These are phyloP conservation scores for Mesembryanthemum crystallinum DNA, from an alignment of 148 eudicot species.

Conservation along the genomic window DNA sequence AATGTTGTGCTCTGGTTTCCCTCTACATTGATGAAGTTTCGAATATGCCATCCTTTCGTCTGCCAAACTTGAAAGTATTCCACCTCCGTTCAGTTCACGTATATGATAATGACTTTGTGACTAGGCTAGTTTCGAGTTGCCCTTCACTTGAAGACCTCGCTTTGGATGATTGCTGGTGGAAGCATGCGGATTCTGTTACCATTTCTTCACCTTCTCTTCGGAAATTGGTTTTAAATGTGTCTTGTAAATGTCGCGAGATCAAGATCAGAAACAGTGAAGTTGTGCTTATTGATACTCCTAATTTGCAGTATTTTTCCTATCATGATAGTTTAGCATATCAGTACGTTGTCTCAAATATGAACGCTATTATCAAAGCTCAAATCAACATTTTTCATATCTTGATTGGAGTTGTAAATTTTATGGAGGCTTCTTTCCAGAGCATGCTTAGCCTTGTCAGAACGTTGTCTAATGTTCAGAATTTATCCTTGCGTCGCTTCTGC, in stretches of 20 bases:
- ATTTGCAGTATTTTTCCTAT: constrained; percentile 5
- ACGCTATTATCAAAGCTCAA: constrained; percentile 18
- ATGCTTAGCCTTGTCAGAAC: constrained; percentile 14
- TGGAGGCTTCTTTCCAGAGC: neutral
- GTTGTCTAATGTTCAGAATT: constrained; percentile 22
- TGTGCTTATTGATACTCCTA: constrained; percentile 27
- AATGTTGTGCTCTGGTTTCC: no score
- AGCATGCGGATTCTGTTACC: no score
- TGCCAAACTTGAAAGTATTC: constrained; percentile 17
- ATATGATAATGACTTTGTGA: constrained; percentile 7
- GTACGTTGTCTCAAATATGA: constrained; percentile 1
- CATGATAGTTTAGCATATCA: neutral
- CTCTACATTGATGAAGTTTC: neutral
- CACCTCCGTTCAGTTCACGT: neutral
- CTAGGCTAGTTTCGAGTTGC: constrained; percentile 20
- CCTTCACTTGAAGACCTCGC: constrained; percentile 26
- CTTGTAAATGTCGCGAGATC: no score
- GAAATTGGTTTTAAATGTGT: neutral
- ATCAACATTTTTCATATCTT: neutral
- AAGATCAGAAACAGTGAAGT: neutral
- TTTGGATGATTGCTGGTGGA: neutral
- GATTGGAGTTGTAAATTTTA: no score
- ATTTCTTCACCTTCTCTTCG: neutral
- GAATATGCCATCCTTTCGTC: constrained; percentile 3
- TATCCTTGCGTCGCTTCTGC: neutral